These are phyloP conservation scores for Trametes sp. DNA, from an alignment of 1,284 basidiomycete genomes.

Conservation along the genomic window DNA sequence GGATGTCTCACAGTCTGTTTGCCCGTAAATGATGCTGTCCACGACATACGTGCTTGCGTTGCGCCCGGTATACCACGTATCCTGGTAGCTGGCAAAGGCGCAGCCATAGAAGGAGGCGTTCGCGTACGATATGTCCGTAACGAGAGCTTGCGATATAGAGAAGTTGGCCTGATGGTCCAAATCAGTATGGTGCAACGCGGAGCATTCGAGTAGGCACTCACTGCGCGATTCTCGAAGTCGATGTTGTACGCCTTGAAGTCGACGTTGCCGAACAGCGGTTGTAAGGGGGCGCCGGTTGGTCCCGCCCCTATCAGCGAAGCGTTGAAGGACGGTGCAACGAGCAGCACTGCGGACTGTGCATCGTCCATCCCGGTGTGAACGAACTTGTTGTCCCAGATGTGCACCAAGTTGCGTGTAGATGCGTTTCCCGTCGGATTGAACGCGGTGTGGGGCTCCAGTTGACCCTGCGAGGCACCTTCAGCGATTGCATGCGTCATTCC, in stretches of 20 bases:
- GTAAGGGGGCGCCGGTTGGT: slow-evolving; percentile 60
- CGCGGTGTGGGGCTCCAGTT: slow-evolving; percentile 50
- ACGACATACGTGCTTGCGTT: slow-evolving; percentile 67
- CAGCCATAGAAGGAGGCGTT: slow-evolving; percentile 77
- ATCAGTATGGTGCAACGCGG: neutral
- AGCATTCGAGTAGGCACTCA: slow-evolving; percentile 38
- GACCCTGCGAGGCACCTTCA: slow-evolving; percentile 49
- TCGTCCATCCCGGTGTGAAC: slow-evolving; percentile 56
- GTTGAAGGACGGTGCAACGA: slow-evolving; percentile 57
- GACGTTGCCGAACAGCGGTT: slow-evolving; percentile 59
- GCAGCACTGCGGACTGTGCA: slow-evolving; percentile 60
- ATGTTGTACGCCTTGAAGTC: slow-evolving; percentile 75
- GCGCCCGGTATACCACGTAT: slow-evolving; percentile 71
- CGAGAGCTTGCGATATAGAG: slow-evolving; percentile 65
- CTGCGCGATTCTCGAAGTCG: slow-evolving; percentile 71
- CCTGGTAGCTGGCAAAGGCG: slow-evolving; percentile 68
- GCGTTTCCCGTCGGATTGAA: slow-evolving; percentile 44
- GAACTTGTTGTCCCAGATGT: slow-evolving; percentile 58
- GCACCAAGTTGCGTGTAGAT: slow-evolving; percentile 57
- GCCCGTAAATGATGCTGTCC: slow-evolving; percentile 68
- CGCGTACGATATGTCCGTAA: slow-evolving; percentile 64
- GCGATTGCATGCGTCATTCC: neutral
- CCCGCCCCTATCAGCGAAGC: slow-evolving; percentile 63
- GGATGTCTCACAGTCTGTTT: slow-evolving; percentile 72
- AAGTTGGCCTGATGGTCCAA: slow-evolving; percentile 58